phyloP scores from a whole-genome alignment of 768 basidiomycete genomes.

The Auriscalpium microsporum region DNA sequence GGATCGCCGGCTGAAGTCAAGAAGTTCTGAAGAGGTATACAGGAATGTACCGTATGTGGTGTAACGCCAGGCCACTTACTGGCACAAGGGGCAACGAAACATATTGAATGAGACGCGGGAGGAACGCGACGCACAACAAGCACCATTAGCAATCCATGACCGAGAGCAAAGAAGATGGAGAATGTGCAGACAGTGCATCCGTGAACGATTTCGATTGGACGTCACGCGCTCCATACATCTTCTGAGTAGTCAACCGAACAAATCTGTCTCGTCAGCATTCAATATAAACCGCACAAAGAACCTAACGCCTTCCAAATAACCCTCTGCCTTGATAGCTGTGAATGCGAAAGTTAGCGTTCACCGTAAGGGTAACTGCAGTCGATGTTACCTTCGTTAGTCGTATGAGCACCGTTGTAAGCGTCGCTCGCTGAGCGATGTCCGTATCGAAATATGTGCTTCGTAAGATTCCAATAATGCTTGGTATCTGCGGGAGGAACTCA shows the following conservation, averaged over 20 bases:
- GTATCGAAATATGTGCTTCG: conserved; percentile 40
- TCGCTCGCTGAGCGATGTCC: conserved; percentile 19
- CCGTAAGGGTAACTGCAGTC: background rate
- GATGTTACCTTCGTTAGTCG: conserved; percentile 24
- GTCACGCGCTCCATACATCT: no score
- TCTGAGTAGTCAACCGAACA: background rate
- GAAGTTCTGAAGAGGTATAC: no score
- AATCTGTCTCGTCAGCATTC: conserved; percentile 33
- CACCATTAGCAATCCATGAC: no score
- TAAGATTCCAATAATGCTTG: conserved; percentile 36
- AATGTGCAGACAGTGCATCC: no score
- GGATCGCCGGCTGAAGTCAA: no score
- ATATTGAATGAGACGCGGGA: no score
- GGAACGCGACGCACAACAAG: no score
- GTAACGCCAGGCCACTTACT: no score
- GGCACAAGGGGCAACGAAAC: no score
- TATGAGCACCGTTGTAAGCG: conserved; percentile 20
- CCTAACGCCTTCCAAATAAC: conserved; percentile 32
- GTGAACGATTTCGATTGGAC: no score
- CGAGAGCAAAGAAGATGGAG: no score
- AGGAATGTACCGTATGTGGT: no score
- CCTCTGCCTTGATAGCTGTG: conserved; percentile 25
- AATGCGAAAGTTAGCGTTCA: background rate
- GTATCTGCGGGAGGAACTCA: conserved; percentile 28
- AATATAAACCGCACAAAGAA: conserved; percentile 38